phyloP scores from a whole-genome alignment of 768 basidiomycete species.

The Chalciporus pseudorubinellus region DNA sequence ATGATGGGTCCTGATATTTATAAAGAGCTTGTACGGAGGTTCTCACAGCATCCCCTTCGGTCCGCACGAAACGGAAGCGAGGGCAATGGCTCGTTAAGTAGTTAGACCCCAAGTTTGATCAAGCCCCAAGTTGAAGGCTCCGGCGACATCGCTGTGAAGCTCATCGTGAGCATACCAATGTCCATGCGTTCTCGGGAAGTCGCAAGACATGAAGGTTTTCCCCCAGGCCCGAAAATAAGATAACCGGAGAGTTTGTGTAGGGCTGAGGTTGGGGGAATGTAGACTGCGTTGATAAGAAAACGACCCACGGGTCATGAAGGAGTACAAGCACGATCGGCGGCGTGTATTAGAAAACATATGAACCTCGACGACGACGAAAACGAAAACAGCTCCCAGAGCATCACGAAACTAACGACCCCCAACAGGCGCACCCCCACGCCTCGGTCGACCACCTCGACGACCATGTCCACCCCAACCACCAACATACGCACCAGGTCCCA shows the following conservation, averaged over 20 bases:
- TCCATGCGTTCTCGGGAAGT: too few relatives aligned
- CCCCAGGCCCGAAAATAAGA: too few relatives aligned
- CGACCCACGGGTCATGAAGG: neutral
- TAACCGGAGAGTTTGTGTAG: too few relatives aligned
- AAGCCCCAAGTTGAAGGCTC: too few relatives aligned
- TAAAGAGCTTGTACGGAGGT: neutral
- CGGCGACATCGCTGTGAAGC: too few relatives aligned
- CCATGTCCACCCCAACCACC: slow-evolving; percentile 75
- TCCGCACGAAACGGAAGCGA: too few relatives aligned
- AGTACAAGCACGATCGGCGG: neutral
- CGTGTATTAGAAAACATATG: neutral
- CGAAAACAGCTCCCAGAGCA: neutral
- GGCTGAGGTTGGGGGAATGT: too few relatives aligned
- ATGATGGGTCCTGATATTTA: neutral
- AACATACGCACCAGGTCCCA: slow-evolving; percentile 80
- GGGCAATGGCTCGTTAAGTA: too few relatives aligned
- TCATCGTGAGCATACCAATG: too few relatives aligned
- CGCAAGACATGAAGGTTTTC: too few relatives aligned
- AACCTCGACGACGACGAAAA: neutral
- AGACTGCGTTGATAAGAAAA: too few relatives aligned
- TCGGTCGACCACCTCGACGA: slow-evolving; percentile 43
- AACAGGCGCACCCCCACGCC: slow-evolving; percentile 32
- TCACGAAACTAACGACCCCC: slow-evolving; percentile 20
- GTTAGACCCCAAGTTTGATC: too few relatives aligned
- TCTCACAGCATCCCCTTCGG: neutral